phyloP scores from a whole-genome alignment of 1,139 yeast species.

The Sugiyamaella japonica region DNA sequence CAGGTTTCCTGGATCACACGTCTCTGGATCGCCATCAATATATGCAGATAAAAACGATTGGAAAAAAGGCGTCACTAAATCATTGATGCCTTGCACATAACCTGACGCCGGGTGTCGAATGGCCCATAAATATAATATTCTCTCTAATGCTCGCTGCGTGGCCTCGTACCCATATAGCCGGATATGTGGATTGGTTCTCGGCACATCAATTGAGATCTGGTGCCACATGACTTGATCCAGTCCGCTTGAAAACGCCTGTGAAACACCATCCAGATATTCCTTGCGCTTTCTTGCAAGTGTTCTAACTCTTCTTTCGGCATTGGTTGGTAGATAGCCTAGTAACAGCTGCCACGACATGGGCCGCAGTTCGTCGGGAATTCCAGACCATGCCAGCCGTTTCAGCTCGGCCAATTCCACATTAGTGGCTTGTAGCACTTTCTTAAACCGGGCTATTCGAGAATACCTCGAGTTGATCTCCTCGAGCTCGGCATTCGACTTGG shows the following conservation, averaged over 20 bases:
- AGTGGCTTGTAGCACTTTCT: constrained; percentile 58
- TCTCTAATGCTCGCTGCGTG: constrained; percentile 75
- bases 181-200: constrained; percentile 87
- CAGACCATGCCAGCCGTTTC: constrained; percentile 87
- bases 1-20: constrained; percentile 62
- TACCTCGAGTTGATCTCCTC: constrained; percentile 60
- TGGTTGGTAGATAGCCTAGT: constrained; percentile 87
- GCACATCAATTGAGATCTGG: constrained; percentile 93
- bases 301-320: constrained; percentile 67
- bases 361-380: constrained; percentile 79
- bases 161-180: constrained; percentile 65
- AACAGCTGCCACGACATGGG: constrained; percentile 88
- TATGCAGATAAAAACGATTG: constrained; percentile 82
- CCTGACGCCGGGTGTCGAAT: constrained; percentile 98
- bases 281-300: constrained; percentile 78
- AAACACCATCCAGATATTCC: constrained; percentile 76
- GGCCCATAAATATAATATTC: constrained; percentile 90
- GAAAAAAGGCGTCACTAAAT: constrained; percentile 88
- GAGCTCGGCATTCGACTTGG: constrained; percentile 46
- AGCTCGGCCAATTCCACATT: constrained; percentile 67
- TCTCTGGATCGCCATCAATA: constrained; percentile 49
- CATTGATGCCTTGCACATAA: constrained; percentile 98
- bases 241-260: constrained; percentile 58
- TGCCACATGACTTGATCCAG: constrained; percentile 87
- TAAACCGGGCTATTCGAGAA: constrained; percentile 66